Percentiles rank a stretch among this genome's conserved stretches.
These are phyloP conservation scores for Miscanthus lutarioriparius DNA, from an alignment of 176 grass and related monocot genomes.

Conservation along the genomic window DNA sequence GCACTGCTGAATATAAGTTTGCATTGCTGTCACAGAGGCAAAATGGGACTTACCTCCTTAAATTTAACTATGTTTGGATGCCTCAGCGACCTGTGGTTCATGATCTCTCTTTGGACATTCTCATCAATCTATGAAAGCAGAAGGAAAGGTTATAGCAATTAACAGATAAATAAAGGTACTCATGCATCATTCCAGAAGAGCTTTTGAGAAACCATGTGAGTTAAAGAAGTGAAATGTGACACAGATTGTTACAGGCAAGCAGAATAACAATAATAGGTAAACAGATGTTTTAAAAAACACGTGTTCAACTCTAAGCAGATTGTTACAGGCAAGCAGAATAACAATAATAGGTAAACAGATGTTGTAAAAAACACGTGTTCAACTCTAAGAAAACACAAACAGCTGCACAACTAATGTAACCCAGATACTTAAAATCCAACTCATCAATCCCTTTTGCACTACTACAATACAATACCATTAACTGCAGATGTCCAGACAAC, in stretches of 20 bases:
- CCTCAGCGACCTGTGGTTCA: conserved; percentile 90
- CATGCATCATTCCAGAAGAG: background rate
- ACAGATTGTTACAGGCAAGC: background rate
- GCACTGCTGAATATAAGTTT: conserved; percentile 12
- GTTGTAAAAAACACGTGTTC: background rate
- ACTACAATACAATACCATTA: background rate
- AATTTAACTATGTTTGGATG: conserved; percentile 96
- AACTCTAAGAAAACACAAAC: conserved; percentile 11
- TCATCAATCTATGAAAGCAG: conserved; percentile 77
- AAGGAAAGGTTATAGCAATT: background rate
- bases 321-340: background rate
- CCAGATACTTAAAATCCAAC: background rate
- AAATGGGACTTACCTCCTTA: conserved; percentile 70
- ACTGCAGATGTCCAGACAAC: background rate
- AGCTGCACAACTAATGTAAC: background rate
- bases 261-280: background rate
- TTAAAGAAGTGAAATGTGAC: background rate
- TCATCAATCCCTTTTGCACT: background rate
- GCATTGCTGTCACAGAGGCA: background rate
- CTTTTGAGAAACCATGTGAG: background rate
- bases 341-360: background rate
- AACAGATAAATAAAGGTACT: conserved; percentile 14
- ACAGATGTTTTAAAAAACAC: background rate
- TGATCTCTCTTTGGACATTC: conserved; percentile 98
- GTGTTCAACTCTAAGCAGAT: too few species aligned